phyloP scores from a whole-genome alignment of 1,284 basidiomycete genomes.

The Apiotrichum sp. region DNA sequence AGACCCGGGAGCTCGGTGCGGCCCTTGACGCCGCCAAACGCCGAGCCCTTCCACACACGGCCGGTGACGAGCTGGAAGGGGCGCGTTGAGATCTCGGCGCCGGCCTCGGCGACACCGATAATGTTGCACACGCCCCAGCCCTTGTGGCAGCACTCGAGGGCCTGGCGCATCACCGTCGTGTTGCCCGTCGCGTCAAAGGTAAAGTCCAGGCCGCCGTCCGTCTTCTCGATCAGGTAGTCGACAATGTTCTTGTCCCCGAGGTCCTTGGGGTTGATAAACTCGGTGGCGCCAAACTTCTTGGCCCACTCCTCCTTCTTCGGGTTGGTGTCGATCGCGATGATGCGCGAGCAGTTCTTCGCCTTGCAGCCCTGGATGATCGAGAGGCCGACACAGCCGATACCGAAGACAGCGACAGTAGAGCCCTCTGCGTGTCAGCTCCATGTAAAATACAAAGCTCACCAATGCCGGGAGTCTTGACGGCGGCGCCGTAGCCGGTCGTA shows the following conservation, averaged over 20 bases:
- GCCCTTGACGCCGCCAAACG: conserved; percentile 98
- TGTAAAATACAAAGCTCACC: conserved; percentile 19
- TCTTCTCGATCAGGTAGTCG: conserved; percentile 83
- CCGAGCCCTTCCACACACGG: conserved; percentile 88
- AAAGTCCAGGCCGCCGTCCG: conserved; percentile 94
- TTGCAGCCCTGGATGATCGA: conserved; percentile 80
- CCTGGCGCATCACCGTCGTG: conserved; percentile 89
- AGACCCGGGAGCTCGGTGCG: conserved; percentile 87
- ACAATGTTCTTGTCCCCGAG: conserved; percentile 75
- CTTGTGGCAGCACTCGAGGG: conserved; percentile 96
- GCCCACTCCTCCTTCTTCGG: conserved; percentile 80
- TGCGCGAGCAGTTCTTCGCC: conserved; percentile 70
- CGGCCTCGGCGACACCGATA: conserved; percentile 93
- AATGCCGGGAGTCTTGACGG: conserved; percentile 52
- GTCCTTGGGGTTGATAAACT: conserved; percentile 81
- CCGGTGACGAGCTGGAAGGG: conserved; percentile 81
- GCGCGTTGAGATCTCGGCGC: conserved; percentile 92
- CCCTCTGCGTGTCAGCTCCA: conserved; percentile 53
- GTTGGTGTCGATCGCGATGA: conserved; percentile 93
- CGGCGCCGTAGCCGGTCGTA: conserved; percentile 70
- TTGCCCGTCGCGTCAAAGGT: conserved; percentile 97
- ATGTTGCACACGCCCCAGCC: conserved; percentile 97
- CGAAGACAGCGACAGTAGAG: conserved; percentile 88
- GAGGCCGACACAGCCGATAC: conserved; percentile 92
- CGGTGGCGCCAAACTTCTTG: conserved; percentile 90